Evolutionary conservation across 306 rosid genomes (phyloP), one percentile per base, ranked within the genome.

Genomic region (Medicago ruthenica): DNA sequence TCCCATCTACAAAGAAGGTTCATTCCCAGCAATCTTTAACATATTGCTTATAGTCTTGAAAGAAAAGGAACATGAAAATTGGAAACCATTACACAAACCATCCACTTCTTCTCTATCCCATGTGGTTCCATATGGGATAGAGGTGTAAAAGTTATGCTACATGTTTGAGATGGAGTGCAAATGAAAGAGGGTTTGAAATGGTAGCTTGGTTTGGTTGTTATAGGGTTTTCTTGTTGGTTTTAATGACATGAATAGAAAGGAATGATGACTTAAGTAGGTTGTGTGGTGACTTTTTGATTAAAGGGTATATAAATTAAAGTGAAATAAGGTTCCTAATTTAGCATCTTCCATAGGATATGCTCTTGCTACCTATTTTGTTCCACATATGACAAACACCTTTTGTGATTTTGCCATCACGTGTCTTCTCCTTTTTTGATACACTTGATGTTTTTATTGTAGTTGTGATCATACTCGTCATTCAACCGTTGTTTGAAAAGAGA

Each of bases 321-420:
- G 92, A 81, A 80, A 79, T 37, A 80, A 76, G 89, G 88, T 81
- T 84, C 78, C 81, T 82, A 47, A 73, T 76, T 57, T 62, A 75
- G 98, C 84, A 95, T 95, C 98, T 95, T 90, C 92, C 88, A 77
- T 21, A 71, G 97, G 77, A 95, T 95, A 95, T 95, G 81, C 98
- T 87, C 64, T 85, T 84, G 72, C 82, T 21, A 85, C 83, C 69
- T 64, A 55, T 57, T 70, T 78, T 80, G 79, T 83, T 82, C 86
- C 89, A 66, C 70, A 74, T 80, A 65, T 81, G 88, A 77, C 80
- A 81, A 80, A 75, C 63, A 79, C 80, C 44, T 83, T 83, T 79
- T 55, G 70, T 5, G 17, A 58, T 78, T 62, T 70, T n/a, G 24
- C 80, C 73, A 42, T 68, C 79, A 75, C 69, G 44, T 64, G 75